phyloP scores from a whole-genome alignment of 768 basidiomycete genomes.

The Suillus placidus region DNA sequence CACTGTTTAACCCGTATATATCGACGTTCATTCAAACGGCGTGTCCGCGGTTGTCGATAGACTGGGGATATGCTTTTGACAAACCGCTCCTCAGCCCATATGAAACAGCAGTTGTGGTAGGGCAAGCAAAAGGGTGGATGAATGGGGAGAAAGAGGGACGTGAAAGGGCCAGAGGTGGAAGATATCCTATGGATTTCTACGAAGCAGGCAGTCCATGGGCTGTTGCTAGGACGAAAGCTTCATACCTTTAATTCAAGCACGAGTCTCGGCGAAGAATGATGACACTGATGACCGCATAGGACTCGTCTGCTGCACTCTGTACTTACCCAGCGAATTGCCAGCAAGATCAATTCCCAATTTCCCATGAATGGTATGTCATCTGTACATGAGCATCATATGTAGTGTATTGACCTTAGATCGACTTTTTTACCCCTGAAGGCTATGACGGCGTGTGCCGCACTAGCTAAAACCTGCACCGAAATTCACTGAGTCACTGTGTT shows the following conservation, averaged over 20 bases:
- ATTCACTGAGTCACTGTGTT: no score
- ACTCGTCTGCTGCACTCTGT: not conserved
- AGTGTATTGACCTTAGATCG: no score
- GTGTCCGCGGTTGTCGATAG: constrained; percentile 94
- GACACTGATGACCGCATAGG: not conserved
- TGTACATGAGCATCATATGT: no score
- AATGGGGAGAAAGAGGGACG: constrained; percentile 33
- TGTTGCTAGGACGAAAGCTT: constrained; percentile 57
- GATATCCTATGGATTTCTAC: constrained; percentile 98
- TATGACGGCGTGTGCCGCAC: no score
- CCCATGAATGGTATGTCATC: no score
- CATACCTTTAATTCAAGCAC: constrained; percentile 31
- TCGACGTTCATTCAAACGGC: constrained; percentile 95
- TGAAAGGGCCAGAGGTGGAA: constrained; percentile 24
- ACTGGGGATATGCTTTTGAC: constrained; percentile 98
- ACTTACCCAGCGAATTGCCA: no score
- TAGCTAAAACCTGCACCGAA: no score
- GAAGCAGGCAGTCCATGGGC: constrained; percentile 80
- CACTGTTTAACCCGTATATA: constrained; percentile 79
- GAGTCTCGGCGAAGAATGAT: not conserved
- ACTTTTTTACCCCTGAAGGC: no score
- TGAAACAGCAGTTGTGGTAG: constrained; percentile 87
- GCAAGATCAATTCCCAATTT: no score
- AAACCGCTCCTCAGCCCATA: constrained; percentile 90
- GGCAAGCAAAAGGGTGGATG: constrained; percentile 66